Evolutionary conservation across 2,329 filamentous ascomycete genomes (phyloP).

Genomic region (Arthrobotrys sinensis): DNA sequence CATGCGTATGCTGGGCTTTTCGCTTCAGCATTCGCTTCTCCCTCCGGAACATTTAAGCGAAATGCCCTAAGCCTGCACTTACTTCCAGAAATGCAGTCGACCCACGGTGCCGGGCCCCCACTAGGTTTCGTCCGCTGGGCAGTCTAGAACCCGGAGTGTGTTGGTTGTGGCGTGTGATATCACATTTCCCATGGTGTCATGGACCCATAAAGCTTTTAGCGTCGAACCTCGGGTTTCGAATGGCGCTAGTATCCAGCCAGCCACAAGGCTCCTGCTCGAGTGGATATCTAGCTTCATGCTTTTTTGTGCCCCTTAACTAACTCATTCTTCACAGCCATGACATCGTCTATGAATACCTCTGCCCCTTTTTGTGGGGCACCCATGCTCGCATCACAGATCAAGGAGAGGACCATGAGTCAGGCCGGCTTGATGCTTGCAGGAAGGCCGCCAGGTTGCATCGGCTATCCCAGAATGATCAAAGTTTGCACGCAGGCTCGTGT

Average conservation of each 20-base stretch:
- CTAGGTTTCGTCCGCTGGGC: slow-evolving; percentile 7
- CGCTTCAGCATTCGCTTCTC: slow-evolving; percentile 18
- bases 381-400: neutral
- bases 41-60: slow-evolving; percentile 37
- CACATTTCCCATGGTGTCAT: slow-evolving; percentile 10
- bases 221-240: slow-evolving; percentile 2
- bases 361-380: slow-evolving; percentile 3
- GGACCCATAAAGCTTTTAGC: neutral
- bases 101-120: slow-evolving; percentile 47
- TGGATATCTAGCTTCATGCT: neutral
- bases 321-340: slow-evolving; percentile 8
- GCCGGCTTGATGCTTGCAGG: slow-evolving; percentile 8
- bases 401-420: neutral
- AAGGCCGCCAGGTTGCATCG: slow-evolving; percentile 1
- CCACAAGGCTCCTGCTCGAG: neutral
- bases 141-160: slow-evolving; percentile 34
- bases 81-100: neutral
- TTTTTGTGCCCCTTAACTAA: neutral
- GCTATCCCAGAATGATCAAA: slow-evolving; percentile 12
- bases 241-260: slow-evolving; percentile 5
- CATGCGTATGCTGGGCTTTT: slow-evolving; percentile 3
- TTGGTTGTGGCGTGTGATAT: slow-evolving; percentile 41
- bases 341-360: slow-evolving; percentile 8
- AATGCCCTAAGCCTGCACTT: slow-evolving; percentile 7
- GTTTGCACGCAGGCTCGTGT: neutral